Evolutionary conservation across 148 eudicot genomes (phyloP), one percentile per base, ranked within the genome.

Genomic region (Chenopodium album): DNA sequence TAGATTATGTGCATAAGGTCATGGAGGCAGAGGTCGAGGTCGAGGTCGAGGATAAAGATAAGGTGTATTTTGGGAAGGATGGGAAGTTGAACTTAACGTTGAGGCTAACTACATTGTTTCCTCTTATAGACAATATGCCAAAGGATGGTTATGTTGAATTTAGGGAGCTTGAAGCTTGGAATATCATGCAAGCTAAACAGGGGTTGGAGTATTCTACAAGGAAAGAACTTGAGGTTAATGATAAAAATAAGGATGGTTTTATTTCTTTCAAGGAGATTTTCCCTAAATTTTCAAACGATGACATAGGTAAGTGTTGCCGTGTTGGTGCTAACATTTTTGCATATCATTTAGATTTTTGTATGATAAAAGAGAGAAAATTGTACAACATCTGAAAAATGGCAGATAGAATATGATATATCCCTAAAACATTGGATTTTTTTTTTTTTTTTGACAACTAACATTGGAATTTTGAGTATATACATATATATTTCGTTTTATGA

Each of bases 161-260:
- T 48, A 79, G 48, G 23, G 92, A 89, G 71, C 89, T 89, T 64
- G 75, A 88, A 56, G 79, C 78, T 68, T 88, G 92, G 92, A 82
- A 84, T 34, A 47, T 81, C 44, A 82, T 79, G 73, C 90, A 86
- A 77, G 84, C 90, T 8, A 75, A 75, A 13, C 86, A 87, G 16
- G 83, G 83, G 28, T 60, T 89, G 81, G 79, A 70, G 28, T 82
- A 73, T 71, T 73, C 80, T 66, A 82, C 88, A 3, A 78, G 73
- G 65, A 84, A 69, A 62, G 83, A 78, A 47, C 16, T 86, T 72
- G 48, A 34, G 11, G 75, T 72, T 17, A 76, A 68, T 23, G 92
- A 89, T 31, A 81, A 67, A 23, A 81, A 89, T 74, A 78, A 79
- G 16, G 90, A 89, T 65, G 84, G 77, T 0, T 70, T 77, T 37